A percentile compares a stretch with the other conserved stretches of the same genome.
Evolutionary conservation across 83 land plant genomes (phyloP).

Genomic region (Picea abies): DNA sequence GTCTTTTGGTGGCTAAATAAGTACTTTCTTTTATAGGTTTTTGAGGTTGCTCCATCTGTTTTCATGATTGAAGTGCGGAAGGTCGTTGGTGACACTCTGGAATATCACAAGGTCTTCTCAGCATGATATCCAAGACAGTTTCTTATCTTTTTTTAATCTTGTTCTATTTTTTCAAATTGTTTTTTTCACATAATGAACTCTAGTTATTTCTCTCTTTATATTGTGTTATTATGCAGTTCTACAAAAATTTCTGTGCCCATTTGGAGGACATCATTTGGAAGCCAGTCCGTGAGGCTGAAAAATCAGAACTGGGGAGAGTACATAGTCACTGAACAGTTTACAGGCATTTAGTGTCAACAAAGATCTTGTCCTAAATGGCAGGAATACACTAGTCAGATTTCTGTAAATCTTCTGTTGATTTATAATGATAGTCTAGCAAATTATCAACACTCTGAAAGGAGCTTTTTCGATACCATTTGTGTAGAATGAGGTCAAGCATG

Average conservation of each 20-base stretch:
- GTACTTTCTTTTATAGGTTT: conserved; percentile 39
- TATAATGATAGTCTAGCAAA: not conserved
- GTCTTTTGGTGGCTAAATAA: not conserved
- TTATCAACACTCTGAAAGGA: not conserved
- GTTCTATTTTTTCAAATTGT: not conserved
- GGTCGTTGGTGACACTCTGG: too few relatives aligned
- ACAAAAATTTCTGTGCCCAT: too few relatives aligned
- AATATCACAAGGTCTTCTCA: conserved; percentile 35
- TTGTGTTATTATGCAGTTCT: conserved; percentile 32
- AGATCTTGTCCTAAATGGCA: not conserved
- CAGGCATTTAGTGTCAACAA: not conserved
- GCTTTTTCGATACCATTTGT: not conserved
- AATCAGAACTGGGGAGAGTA: too few relatives aligned
- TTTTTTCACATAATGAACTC: not conserved
- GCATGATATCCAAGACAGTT: not conserved
- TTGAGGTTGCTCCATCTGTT: too few relatives aligned
- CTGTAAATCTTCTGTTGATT: not conserved
- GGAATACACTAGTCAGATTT: not conserved
- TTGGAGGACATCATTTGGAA: too few relatives aligned
- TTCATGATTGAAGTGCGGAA: too few relatives aligned
- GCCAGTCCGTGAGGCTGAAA: too few relatives aligned
- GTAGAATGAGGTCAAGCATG: not conserved
- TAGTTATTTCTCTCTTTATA: not conserved
- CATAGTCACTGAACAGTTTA: too few relatives aligned
- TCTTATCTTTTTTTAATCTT: not conserved